A percentile compares a stretch with the other conserved stretches of the same genome.
phyloP scores from a whole-genome alignment of 192 early-diverging fungal species.

The Cetraspora pellucida region DNA sequence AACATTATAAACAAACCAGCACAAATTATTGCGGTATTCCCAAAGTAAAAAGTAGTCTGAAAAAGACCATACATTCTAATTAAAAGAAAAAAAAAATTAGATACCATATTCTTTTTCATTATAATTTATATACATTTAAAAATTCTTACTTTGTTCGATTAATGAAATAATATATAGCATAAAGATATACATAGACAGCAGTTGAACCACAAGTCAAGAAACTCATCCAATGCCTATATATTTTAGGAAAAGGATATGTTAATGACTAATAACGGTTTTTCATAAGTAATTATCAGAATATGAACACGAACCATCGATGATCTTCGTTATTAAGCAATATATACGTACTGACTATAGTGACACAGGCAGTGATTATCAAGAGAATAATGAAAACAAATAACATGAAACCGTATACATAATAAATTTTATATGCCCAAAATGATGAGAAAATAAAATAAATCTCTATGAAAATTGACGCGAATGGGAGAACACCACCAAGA shows the following conservation, averaged over 20 bases:
- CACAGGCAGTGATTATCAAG: conserved; percentile 68
- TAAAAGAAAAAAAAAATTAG: neutral
- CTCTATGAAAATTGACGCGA: conserved; percentile 83
- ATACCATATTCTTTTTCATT: conserved; percentile 19
- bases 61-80: conserved; percentile 78
- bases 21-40: conserved; percentile 70
- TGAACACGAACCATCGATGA: conserved; percentile 64
- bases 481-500: conserved; percentile 71
- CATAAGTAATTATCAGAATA: too few relatives aligned
- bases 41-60: conserved; percentile 81
- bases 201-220: conserved; percentile 78
- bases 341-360: conserved; percentile 75
- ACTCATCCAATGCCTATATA: conserved; percentile 70
- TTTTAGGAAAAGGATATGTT: neutral
- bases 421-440: conserved; percentile 77
- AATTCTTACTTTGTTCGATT: conserved; percentile 65
- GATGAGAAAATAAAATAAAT: conserved; percentile 83
- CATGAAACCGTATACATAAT: conserved; percentile 82
- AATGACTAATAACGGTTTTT: too few relatives aligned
- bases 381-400: conserved; percentile 73
- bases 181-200: conserved; percentile 74
- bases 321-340: conserved; percentile 79
- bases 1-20: conserved; percentile 69
- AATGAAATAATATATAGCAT: conserved; percentile 77
- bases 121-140: neutral